Base-by-base conservation (phyloP, 2,329 filamentous ascomycete species). In the Epichloe baconii region DNA sequence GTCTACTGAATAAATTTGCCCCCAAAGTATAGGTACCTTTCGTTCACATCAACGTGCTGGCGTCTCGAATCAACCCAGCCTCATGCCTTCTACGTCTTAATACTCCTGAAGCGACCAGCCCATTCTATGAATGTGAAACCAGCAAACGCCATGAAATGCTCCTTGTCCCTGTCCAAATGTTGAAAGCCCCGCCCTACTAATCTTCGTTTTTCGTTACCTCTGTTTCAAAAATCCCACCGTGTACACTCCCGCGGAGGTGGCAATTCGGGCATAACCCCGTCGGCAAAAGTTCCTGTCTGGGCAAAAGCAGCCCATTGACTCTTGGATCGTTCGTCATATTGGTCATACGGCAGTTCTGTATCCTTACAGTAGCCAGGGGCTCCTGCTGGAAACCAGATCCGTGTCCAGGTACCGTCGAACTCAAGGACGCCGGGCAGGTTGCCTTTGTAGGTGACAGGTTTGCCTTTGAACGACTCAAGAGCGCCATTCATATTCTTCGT, bases 231-330 rank as follows among this genome's bases (percentile, higher is more conserved):
- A 62, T 88, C 80, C 78, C 85, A 91, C 31, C 71, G 67, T 57
- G 81, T 82, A 73, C 82, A 91, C 61, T 91, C 88, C 54, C 80
- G 75, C 66, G 82, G 83, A 0, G 90, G 90, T 19, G 90, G 87
- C 44, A 88, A 69, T 58, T 85, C 75, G 0, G 90, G 90, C 70
- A 95, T 85, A 6, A 82, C 60, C 0, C 83, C 84, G 37, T 80
- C 80, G 42, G 77, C 74, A 64, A 95, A 95, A 35, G 64, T 67
- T 0, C 87, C 87, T 19, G 78, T 78, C 55, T 79, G 72, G 44
- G 75, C 71, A 62, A 89, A 82, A 44, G 76, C 72, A 53, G 72
- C 70, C 69, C 90, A 95, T 44, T 79, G 75, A 38, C 72, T 73
- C 60, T 78, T 78, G 19, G 79, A 75, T 52, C 74, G 76, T 2